phyloP scores from a whole-genome alignment of 768 basidiomycete genomes.

The Dacryopinax spathularia region DNA sequence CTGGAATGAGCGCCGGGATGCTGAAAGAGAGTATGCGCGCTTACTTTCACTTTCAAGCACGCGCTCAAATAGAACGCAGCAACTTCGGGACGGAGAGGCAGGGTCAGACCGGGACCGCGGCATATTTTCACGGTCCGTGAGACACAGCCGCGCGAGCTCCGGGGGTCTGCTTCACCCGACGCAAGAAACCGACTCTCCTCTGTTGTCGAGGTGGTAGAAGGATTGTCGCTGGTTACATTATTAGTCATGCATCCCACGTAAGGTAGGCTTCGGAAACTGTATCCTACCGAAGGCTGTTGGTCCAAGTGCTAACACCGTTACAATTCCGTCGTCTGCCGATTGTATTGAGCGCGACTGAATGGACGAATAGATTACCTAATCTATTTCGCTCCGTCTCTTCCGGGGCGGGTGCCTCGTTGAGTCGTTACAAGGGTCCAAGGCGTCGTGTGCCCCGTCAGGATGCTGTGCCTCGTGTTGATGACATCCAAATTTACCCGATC shows the following conservation, averaged over 20 bases:
- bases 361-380: too few relatives aligned
- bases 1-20: not conserved
- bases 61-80: not conserved
- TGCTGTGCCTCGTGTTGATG: not conserved
- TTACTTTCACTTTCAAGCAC: not conserved
- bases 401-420: too few relatives aligned
- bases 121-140: not conserved
- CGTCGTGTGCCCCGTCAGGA: not conserved
- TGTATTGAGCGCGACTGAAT: too few relatives aligned
- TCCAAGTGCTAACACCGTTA: not conserved
- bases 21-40: not conserved
- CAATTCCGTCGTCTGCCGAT: not conserved
- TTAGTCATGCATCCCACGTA: too few relatives aligned
- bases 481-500: not conserved
- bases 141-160: not conserved
- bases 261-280: too few relatives aligned
- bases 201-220: too few relatives aligned
- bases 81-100: not conserved
- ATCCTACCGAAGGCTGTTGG: not conserved
- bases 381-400: too few relatives aligned
- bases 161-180: too few relatives aligned
- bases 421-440: not conserved
- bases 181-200: too few relatives aligned
- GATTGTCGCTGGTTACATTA: too few relatives aligned
- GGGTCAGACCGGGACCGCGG: not conserved